Percentiles rank a stretch among this genome's conserved stretches.
phyloP scores from a whole-genome alignment of 1,284 basidiomycete genomes.

The Ganoderma boninense region DNA sequence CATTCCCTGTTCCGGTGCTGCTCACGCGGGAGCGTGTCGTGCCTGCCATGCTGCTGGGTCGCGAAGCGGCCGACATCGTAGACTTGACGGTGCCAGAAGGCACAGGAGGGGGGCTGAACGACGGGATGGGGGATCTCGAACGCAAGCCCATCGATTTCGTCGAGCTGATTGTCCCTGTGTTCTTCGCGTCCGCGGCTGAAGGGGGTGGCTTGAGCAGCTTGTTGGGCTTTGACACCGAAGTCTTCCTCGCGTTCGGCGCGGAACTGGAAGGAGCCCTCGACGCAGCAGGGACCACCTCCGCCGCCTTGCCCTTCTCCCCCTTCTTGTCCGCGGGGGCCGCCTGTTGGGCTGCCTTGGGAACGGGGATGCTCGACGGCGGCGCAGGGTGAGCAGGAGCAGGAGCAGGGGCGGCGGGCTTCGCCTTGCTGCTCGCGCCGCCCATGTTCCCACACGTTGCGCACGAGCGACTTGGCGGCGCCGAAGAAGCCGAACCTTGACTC shows the following conservation, averaged over 20 bases:
- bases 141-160: conserved; percentile 28
- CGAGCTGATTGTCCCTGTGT: conserved; percentile 25
- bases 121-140: conserved; percentile 42
- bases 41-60: conserved; percentile 28
- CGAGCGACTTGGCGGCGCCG: conserved; percentile 50
- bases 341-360: conserved; percentile 33
- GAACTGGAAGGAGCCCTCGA: conserved; percentile 18
- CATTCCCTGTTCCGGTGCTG: conserved; percentile 27
- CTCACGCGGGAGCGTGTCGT: conserved; percentile 32
- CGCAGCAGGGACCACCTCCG: conserved; percentile 3
- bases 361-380: conserved; percentile 36
- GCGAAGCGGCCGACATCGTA: conserved; percentile 18
- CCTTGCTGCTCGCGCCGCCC: conserved; percentile 36
- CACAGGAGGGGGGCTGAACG: conserved; percentile 33
- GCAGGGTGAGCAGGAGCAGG: no score
- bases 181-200: conserved; percentile 22
- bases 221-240: conserved; percentile 27
- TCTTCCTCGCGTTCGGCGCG: conserved; percentile 21
- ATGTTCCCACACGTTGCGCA: conserved; percentile 49
- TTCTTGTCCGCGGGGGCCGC: conserved; percentile 17
- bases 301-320: conserved; percentile 22
- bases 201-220: conserved; percentile 32
- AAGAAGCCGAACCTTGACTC: conserved; percentile 49
- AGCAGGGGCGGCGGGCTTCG: conserved; percentile 27
- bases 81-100: conserved; percentile 17